Conservation (phyloP, 352 stramenopile species). For the Phytophthora constricta region DNA sequence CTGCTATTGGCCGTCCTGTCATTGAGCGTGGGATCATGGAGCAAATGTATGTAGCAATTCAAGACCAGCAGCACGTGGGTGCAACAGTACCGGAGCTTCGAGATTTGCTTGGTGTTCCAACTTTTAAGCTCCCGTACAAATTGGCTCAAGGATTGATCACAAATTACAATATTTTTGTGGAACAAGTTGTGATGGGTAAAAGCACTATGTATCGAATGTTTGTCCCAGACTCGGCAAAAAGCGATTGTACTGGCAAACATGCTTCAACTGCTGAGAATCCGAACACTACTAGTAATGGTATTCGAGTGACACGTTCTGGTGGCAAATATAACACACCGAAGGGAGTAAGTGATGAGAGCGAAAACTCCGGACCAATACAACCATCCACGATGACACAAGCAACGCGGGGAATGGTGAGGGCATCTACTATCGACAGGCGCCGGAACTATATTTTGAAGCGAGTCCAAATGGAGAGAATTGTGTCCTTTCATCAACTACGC, state of each 20-base stretch:
- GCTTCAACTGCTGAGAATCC: slow-evolving; percentile 5
- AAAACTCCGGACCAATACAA: slow-evolving; percentile 31
- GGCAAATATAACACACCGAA: slow-evolving; percentile 41
- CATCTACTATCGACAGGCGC: slow-evolving; percentile 60
- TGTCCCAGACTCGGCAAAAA: slow-evolving; percentile 35
- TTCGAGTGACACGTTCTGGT: slow-evolving; percentile 33
- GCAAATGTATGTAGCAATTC: slow-evolving; percentile 73
- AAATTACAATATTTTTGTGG: slow-evolving; percentile 81
- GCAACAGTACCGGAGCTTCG: slow-evolving; percentile 83
- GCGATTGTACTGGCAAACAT: slow-evolving; percentile 7
- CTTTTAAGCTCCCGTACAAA: slow-evolving; percentile 87
- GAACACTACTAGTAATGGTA: slow-evolving; percentile 17
- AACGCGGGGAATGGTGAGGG: slow-evolving; percentile 52
- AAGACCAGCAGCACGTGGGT: slow-evolving; percentile 52
- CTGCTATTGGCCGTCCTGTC: slow-evolving; percentile 42
- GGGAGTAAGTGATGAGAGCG: slow-evolving; percentile 14
- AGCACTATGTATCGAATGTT: slow-evolving; percentile 89
- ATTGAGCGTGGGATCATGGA: slow-evolving; percentile 84
- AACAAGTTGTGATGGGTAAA: slow-evolving; percentile 80
- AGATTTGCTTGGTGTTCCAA: slow-evolving; percentile 78
- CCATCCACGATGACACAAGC: slow-evolving; percentile 69
- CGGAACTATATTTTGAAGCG: slow-evolving; percentile 65
- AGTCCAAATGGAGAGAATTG: slow-evolving; percentile 64
- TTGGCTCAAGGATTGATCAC: slow-evolving; percentile 78
- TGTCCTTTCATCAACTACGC: slow-evolving; percentile 73